Evolutionary conservation across 192 early-diverging fungal genomes (phyloP).

Genomic region (Helicostylum pulchrum): DNA sequence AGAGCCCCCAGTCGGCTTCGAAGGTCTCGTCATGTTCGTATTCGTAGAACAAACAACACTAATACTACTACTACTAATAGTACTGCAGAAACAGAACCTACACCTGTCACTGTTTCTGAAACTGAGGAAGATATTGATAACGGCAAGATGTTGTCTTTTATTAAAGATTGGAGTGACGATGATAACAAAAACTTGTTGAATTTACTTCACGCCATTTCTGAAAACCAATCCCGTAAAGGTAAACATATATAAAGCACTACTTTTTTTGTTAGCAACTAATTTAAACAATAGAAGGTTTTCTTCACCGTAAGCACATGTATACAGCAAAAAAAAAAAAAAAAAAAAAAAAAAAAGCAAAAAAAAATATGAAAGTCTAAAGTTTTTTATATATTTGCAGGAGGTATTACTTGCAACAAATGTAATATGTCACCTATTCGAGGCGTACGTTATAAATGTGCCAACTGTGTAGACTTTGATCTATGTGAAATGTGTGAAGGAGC

Average conservation of each 20-base stretch:
- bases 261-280: no score
- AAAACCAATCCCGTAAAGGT: slow-evolving; percentile 86
- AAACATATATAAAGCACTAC: background rate
- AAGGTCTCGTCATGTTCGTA: slow-evolving; percentile 14
- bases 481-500: slow-evolving; percentile 89
- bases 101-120: background rate
- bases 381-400: slow-evolving; percentile 40
- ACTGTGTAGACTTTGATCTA: slow-evolving; percentile 91
- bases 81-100: background rate
- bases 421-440: slow-evolving; percentile 84
- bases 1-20: background rate
- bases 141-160: slow-evolving; percentile 41
- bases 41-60: background rate
- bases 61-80: background rate
- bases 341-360: background rate
- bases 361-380: background rate
- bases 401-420: slow-evolving; percentile 94
- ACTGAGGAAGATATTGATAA: slow-evolving; percentile 34
- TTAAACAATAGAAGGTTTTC: slow-evolving; percentile 44
- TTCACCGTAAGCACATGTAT: slow-evolving; percentile 56
- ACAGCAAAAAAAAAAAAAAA: slow-evolving; percentile 29
- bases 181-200: slow-evolving; percentile 64
- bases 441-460: slow-evolving; percentile 88
- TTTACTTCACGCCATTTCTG: slow-evolving; percentile 79
- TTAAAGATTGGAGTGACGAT: slow-evolving; percentile 53